phyloP scores from a whole-genome alignment of 2,329 filamentous ascomycete genomes.

The Pseudogymnoascus sp. region DNA sequence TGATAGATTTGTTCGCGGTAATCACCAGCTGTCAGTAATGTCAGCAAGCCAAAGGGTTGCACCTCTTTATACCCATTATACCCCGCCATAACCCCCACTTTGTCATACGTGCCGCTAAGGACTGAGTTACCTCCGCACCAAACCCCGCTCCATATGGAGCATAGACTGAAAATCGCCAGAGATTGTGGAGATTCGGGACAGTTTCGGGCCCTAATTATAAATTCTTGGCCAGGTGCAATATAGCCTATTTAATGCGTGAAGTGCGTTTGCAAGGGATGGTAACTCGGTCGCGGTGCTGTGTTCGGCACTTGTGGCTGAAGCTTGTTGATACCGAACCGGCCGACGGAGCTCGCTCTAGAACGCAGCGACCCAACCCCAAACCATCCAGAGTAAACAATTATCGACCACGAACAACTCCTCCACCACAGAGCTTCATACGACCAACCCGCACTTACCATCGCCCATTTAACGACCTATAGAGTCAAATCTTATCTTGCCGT shows the following conservation, averaged over 20 bases:
- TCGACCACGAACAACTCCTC: not conserved
- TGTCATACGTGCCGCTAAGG: not conserved
- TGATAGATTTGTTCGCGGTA: not conserved
- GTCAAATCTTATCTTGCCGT: not conserved
- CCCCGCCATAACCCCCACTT: slow-evolving; percentile 6
- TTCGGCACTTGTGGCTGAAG: slow-evolving; percentile 1
- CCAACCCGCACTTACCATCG: not conserved
- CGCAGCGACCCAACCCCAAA: not conserved
- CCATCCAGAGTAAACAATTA: not conserved
- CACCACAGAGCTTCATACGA: not conserved
- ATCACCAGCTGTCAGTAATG: not conserved
- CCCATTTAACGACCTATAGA: not conserved
- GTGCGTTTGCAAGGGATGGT: not conserved
- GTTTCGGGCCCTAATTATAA: not conserved
- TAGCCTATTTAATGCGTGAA: not conserved
- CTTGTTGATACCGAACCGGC: not conserved
- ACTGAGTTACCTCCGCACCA: not conserved
- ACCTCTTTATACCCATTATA: slow-evolving; percentile 6
- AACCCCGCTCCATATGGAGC: not conserved
- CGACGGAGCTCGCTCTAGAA: not conserved
- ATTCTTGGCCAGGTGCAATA: not conserved
- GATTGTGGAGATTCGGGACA: not conserved
- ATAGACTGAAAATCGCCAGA: not conserved
- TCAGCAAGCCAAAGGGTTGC: not conserved
- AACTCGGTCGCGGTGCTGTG: not conserved